phyloP scores from a whole-genome alignment of 1,139 yeast species.

The Pichia sp. region DNA sequence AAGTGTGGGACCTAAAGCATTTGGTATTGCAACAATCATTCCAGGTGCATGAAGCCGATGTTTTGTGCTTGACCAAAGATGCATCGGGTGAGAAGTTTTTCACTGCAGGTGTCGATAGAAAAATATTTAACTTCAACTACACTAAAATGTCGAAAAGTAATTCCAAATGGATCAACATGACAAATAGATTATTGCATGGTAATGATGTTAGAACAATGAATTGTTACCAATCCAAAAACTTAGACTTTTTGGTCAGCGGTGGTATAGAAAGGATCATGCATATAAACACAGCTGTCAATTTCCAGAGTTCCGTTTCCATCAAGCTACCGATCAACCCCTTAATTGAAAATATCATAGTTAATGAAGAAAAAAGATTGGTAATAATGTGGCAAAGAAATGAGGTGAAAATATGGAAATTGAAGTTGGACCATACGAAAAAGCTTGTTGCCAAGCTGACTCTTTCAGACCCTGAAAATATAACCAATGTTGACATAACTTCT shows the following conservation, averaged over 20 bases:
- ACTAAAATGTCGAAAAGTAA: conserved; percentile 29
- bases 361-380: conserved; percentile 47
- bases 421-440: conserved; percentile 32
- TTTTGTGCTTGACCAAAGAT: conserved; percentile 68
- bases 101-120: conserved; percentile 92
- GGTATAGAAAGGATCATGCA: conserved; percentile 85
- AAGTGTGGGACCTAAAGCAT: conserved; percentile 83
- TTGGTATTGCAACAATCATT: conserved; percentile 78
- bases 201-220: conserved; percentile 85
- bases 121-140: conserved; percentile 66
- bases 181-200: conserved; percentile 77
- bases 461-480: conserved; percentile 76
- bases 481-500: conserved; percentile 62
- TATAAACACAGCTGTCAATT: conserved; percentile 60
- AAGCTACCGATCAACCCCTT: conserved; percentile 69
- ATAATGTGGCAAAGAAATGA: conserved; percentile 80
- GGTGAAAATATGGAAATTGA: conserved; percentile 73
- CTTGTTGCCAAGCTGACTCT: conserved; percentile 63
- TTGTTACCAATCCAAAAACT: conserved; percentile 62
- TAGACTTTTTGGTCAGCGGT: conserved; percentile 73
- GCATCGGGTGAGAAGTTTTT: conserved; percentile 60
- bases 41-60: conserved; percentile 87
- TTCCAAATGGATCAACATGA: conserved; percentile 72
- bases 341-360: conserved; percentile 50
- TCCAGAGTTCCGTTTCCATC: conserved; percentile 69